Percentiles rank a stretch among this genome's conserved stretches.
Conservation (phyloP, 176 grass and related monocot species). For the Musa schizocarpa region DNA sequence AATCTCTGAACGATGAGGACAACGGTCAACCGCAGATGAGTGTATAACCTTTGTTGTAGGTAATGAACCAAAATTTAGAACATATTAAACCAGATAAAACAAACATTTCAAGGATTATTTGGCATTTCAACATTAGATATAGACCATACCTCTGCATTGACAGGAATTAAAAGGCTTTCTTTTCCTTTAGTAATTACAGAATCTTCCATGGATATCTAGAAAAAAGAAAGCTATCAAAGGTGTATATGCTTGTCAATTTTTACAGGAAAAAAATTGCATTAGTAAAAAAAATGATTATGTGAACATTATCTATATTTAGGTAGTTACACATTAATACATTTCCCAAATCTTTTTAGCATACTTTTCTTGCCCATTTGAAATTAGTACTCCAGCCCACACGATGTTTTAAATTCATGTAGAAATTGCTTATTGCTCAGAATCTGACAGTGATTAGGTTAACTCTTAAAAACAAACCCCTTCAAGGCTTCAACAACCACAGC, state of each 20-base stretch:
- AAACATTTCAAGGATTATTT: neutral
- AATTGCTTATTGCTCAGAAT: neutral
- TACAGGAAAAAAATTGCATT: neutral
- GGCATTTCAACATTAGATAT: neutral
- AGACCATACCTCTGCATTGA: slow-evolving; percentile 46
- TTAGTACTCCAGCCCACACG: neutral
- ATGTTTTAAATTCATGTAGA: neutral
- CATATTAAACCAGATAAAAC: neutral
- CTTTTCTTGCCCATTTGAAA: neutral
- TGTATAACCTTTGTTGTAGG: slow-evolving; percentile 42
- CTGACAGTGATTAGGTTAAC: neutral
- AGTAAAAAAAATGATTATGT: neutral
- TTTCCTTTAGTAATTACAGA: slow-evolving; percentile 53
- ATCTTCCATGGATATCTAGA: slow-evolving; percentile 71
- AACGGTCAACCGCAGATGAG: slow-evolving; percentile 74
- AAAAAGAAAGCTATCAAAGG: neutral
- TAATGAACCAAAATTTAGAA: slow-evolving; percentile 14
- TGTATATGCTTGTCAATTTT: neutral
- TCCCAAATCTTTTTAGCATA: neutral
- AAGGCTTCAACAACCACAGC: neutral
- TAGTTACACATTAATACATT: neutral
- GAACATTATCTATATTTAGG: neutral
- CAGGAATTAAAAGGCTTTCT: slow-evolving; percentile 86
- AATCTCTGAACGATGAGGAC: slow-evolving; percentile 74
- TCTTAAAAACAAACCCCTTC: neutral